Percentiles rank a stretch among this genome's conserved stretches.
Conservation (phyloP, 2,329 filamentous ascomycete genomes). For the Dactylellina cionopaga region DNA sequence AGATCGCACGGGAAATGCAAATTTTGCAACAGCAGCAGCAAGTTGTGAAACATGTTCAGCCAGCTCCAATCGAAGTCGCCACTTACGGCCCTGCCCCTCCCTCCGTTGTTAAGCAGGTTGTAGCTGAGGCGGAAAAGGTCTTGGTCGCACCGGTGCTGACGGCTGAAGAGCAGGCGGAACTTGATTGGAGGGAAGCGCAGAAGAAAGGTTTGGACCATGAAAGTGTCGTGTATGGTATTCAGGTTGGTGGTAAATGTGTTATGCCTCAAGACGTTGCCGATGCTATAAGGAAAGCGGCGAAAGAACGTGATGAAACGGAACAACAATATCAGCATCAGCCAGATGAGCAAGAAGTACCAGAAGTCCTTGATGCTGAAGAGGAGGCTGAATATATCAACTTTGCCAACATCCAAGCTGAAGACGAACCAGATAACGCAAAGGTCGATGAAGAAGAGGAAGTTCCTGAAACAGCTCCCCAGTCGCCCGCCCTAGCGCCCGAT, state of each 20-base stretch:
- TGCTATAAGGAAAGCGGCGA: slow-evolving; percentile 37
- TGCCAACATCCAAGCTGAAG: not conserved
- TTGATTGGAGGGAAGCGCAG: slow-evolving; percentile 35
- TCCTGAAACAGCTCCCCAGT: not conserved
- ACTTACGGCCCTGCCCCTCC: slow-evolving; percentile 19
- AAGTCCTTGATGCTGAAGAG: not conserved
- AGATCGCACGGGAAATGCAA: slow-evolving; percentile 33
- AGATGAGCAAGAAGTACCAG: not conserved
- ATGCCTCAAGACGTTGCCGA: slow-evolving; percentile 43
- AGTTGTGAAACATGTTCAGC: slow-evolving; percentile 4
- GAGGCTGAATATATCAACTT: slow-evolving; percentile 1
- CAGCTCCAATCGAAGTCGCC: not conserved
- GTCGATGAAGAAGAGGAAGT: not conserved
- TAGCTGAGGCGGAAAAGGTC: slow-evolving; percentile 14
- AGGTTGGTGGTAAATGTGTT: slow-evolving; percentile 46
- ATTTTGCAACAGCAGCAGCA: slow-evolving; percentile 41
- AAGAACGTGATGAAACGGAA: slow-evolving; percentile 15
- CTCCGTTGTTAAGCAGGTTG: slow-evolving; percentile 9
- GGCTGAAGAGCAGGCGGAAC: slow-evolving; percentile 22
- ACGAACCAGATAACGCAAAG: not conserved
- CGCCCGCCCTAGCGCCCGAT: slow-evolving; percentile 8
- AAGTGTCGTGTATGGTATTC: slow-evolving; percentile 42
- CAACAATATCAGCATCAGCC: not conserved
- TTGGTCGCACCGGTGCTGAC: not conserved
- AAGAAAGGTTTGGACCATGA: slow-evolving; percentile 39